Base-by-base conservation (phyloP, 2,329 filamentous ascomycete species). In the Apiospora malaysiana region DNA sequence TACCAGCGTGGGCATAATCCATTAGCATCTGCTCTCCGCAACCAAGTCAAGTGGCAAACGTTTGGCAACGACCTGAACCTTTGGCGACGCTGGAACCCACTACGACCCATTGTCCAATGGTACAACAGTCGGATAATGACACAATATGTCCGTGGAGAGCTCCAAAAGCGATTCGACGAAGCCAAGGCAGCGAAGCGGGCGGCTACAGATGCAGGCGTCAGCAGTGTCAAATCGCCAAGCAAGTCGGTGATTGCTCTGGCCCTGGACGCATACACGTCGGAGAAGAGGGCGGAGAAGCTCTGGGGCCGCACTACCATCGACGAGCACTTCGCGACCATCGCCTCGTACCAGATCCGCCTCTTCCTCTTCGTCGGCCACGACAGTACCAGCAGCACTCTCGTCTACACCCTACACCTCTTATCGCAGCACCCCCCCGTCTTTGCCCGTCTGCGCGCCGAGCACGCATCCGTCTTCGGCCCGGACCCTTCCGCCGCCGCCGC, bases 401-500 rank as follows among this genome's bases (percentile, higher is more conserved):
- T 78, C 59, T 82, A 21, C n/a, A 76, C 82, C 71, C 74, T 76
- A 4, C 78, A 81, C 51, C 37, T 76, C 0, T 71, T 83, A 0
- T 75, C 77, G 25, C 76, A 79, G 32, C 68, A 82, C 65, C 79
- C 81, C 2, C 71, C 73, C 5, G 74, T 74, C 27, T 69, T 82
- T 37, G 77, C 72, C 0, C 78, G 76, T 63, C 16, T 84, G 3
- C 78, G 79, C 37, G 77, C 76, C 21, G 83, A 84, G 72, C 81
- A 82, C 70, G 79, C 82, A 65, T 69, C 75, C 7, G 75, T 83
- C 4, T 72, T 83, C 5, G 80, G 81, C 0, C 68, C 73, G 2
- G 76, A 81, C 59, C 23, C 49, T 5, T 25, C 4, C 4, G 49
- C 25, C 23, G 49, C 49, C 16, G 3, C 49, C 4, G 10, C 5